These are phyloP conservation scores for Trypanosoma platydactyli DNA, from an alignment of 208 protist species.

Conservation along the genomic window DNA sequence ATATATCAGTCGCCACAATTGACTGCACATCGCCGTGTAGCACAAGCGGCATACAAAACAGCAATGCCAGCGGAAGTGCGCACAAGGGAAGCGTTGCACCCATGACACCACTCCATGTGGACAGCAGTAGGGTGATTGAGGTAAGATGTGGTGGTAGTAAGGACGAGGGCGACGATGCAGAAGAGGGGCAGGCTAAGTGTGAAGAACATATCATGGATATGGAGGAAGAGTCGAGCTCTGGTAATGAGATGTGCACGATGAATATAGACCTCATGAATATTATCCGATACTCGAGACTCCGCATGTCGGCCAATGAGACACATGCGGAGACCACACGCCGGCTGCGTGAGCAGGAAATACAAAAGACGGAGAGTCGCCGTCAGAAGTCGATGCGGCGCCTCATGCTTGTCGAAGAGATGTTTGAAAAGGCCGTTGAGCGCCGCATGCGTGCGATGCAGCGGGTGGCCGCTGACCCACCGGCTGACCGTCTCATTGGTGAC, in stretches of 20 bases:
- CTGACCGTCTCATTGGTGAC: conserved; percentile 79
- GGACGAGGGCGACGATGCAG: not conserved
- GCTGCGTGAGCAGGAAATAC: conserved; percentile 44
- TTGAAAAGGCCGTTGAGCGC: conserved; percentile 52
- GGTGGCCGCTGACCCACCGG: conserved; percentile 82
- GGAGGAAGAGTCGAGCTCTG: conserved; percentile 2
- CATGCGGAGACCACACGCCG: conserved; percentile 28
- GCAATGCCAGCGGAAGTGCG: not conserved
- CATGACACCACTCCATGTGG: not conserved
- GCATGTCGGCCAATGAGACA: conserved; percentile 10
- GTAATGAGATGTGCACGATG: conserved; percentile 9
- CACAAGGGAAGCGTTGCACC: not conserved
- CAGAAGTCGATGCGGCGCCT: conserved; percentile 38
- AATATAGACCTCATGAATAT: conserved; percentile 27
- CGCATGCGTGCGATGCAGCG: conserved; percentile 62
- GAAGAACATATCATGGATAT: conserved; percentile 18
- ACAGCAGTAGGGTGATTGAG: not conserved
- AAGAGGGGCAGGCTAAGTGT: conserved; percentile 28
- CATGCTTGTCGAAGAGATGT: conserved; percentile 82
- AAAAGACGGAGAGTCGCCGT: conserved; percentile 43
- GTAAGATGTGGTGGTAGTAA: not conserved
- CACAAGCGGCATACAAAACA: not conserved
- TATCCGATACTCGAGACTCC: conserved; percentile 1
- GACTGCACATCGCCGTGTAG: too few relatives aligned
- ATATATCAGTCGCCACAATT: too few relatives aligned